Percentiles rank a stretch among this genome's conserved stretches.
These are phyloP conservation scores for Hanseniaspora clermontiae DNA, from an alignment of 805 yeast species.

Conservation along the genomic window DNA sequence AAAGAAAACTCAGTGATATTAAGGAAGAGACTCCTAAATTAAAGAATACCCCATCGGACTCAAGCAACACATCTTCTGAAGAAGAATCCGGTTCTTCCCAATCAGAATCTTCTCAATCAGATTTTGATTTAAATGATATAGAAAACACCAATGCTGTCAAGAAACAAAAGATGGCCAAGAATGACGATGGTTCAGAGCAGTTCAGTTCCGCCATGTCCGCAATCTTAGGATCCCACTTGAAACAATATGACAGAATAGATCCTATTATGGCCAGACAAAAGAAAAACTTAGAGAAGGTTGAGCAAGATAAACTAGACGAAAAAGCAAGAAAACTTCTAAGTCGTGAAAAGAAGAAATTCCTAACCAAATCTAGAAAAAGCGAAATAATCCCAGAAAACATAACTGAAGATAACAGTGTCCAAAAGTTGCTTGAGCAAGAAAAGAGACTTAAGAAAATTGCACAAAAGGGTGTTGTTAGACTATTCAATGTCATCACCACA, in stretches of 20 bases:
- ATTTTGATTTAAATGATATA: constrained; percentile 19
- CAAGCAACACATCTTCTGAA: constrained; percentile 7
- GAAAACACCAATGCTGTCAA: constrained; percentile 24
- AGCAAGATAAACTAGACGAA: constrained; percentile 66
- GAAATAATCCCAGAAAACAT: constrained; percentile 47
- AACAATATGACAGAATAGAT: constrained; percentile 78
- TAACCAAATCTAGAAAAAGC: constrained; percentile 55
- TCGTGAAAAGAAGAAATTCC: constrained; percentile 55
- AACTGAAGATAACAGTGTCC: constrained; percentile 27
- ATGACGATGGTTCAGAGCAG: constrained; percentile 57
- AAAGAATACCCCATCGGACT: constrained; percentile 6
- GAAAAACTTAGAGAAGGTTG: constrained; percentile 54
- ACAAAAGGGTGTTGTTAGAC: constrained; percentile 73
- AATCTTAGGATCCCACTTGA: constrained; percentile 69
- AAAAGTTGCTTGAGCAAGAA: constrained; percentile 54
- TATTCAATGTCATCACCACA: constrained; percentile 70
- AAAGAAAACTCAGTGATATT: constrained; percentile 15
- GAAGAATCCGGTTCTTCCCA: constrained; percentile 19
- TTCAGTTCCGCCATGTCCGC: constrained; percentile 79
- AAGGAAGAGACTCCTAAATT: constrained; percentile 18
- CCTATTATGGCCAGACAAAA: constrained; percentile 85
- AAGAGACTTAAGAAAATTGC: constrained; percentile 63
- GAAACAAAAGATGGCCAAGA: constrained; percentile 41
- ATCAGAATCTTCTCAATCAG: constrained; percentile 18
- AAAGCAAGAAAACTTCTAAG: constrained; percentile 63